These are phyloP conservation scores for Aspergillus hancockii DNA, from an alignment of 495 filamentous ascomycete species.

Conservation along the genomic window DNA sequence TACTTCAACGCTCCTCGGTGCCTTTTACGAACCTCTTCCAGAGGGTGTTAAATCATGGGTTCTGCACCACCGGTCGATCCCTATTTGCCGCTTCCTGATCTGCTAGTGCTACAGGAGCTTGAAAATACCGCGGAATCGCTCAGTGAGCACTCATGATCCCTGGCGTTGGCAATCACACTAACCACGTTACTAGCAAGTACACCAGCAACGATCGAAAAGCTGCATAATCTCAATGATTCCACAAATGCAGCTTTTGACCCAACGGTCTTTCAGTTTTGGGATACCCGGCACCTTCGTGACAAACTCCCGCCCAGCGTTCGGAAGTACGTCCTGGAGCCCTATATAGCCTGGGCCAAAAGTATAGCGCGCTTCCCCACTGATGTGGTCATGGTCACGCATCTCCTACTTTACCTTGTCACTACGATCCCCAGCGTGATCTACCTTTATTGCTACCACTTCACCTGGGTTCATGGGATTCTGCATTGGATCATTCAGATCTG, in stretches of 20 bases:
- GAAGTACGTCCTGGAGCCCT: constrained; percentile 54
- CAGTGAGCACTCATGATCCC: constrained; percentile 11
- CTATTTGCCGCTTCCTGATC: constrained; percentile 50
- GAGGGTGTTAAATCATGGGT: constrained; percentile 25
- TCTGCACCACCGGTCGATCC: constrained; percentile 45
- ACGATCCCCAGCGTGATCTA: constrained; percentile 66
- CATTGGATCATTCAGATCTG: constrained; percentile 63
- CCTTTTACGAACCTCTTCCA: too few species aligned
- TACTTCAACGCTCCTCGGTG: too few species aligned
- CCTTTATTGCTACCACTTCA: constrained; percentile 62
- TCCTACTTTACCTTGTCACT: constrained; percentile 69
- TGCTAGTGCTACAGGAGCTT: constrained; percentile 50
- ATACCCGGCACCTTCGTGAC: constrained; percentile 39
- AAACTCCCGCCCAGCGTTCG: constrained; percentile 40
- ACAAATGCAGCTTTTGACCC: constrained; percentile 48
- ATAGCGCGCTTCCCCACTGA: constrained; percentile 64
- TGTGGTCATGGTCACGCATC: constrained; percentile 76
- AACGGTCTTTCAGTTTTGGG: constrained; percentile 55
- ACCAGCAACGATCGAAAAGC: constrained; percentile 34
- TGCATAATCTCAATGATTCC: constrained; percentile 57
- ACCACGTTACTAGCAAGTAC: constrained; percentile 9
- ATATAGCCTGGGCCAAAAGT: constrained; percentile 51
- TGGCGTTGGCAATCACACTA: background rate
- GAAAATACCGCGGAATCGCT: constrained; percentile 25
- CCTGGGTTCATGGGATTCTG: constrained; percentile 60